Percentiles rank a stretch among this genome's conserved stretches.
These are phyloP conservation scores for Ceratorhiza oryzae-sativae DNA, from an alignment of 1,284 basidiomycete genomes.

Conservation along the genomic window DNA sequence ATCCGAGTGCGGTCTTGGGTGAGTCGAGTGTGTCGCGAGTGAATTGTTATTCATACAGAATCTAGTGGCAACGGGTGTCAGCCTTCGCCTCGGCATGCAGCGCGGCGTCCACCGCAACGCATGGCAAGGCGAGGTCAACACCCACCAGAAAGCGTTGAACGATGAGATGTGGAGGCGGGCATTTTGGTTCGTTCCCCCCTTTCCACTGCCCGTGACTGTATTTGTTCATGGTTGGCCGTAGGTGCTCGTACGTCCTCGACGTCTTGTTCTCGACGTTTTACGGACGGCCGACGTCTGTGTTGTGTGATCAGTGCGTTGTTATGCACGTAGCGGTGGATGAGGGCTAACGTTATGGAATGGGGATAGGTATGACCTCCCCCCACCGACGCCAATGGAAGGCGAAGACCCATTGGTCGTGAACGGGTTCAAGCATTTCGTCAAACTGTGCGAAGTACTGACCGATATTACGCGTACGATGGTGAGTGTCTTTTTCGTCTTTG, in stretches of 20 bases:
- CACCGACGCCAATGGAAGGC: slow-evolving; percentile 27
- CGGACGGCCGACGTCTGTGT: slow-evolving; percentile 30
- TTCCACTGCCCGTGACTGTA: neutral
- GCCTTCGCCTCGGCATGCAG: slow-evolving; percentile 39
- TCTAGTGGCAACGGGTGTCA: slow-evolving; percentile 39
- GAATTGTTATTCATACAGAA: neutral
- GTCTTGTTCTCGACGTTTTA: slow-evolving; percentile 35
- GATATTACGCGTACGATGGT: slow-evolving; percentile 36
- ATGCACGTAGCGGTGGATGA: neutral
- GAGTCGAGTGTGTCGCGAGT: neutral
- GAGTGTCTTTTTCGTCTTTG: no score
- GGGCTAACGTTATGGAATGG: neutral
- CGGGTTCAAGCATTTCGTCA: slow-evolving; percentile 27
- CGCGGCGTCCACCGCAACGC: slow-evolving; percentile 37
- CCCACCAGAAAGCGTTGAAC: slow-evolving; percentile 35
- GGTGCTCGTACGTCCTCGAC: slow-evolving; percentile 35
- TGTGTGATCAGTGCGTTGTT: slow-evolving; percentile 18
- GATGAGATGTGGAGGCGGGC: slow-evolving; percentile 35
- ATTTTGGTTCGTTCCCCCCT: slow-evolving; percentile 27
- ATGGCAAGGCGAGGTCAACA: slow-evolving; percentile 40
- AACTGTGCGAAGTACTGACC: slow-evolving; percentile 33
- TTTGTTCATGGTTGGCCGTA: neutral
- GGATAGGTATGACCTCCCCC: slow-evolving; percentile 26
- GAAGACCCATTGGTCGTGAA: slow-evolving; percentile 25
- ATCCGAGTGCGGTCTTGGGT: slow-evolving; percentile 39